phyloP scores from a whole-genome alignment of 805 yeast species.

The Saturnispora saitoi region DNA sequence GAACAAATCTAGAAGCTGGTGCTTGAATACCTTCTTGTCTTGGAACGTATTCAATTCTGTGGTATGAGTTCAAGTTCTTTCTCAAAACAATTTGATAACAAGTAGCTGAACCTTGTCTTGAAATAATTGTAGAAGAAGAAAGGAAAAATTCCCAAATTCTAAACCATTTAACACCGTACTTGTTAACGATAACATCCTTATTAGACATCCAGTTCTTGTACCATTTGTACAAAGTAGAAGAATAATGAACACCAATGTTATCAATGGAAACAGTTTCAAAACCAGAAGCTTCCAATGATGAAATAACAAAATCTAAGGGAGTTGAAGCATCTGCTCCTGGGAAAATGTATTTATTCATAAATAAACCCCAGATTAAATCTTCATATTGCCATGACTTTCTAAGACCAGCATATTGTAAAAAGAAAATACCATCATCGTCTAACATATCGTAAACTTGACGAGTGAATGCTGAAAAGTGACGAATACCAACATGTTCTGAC shows the following conservation, averaged over 20 bases:
- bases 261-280: conserved; percentile 79
- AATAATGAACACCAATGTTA: conserved; percentile 88
- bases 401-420: conserved; percentile 81
- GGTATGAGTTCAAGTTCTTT: conserved; percentile 79
- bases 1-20: conserved; percentile 45
- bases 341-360: conserved; percentile 93
- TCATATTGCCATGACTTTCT: conserved; percentile 93
- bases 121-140: conserved; percentile 70
- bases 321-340: conserved; percentile 98
- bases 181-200: conserved; percentile 63
- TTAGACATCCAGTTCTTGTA: conserved; percentile 88
- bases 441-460: conserved; percentile 77
- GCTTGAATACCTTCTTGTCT: conserved; percentile 63
- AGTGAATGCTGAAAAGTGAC: conserved; percentile 69
- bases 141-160: conserved; percentile 91
- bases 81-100: conserved; percentile 87
- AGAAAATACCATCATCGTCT: conserved; percentile 86
- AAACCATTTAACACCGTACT: conserved; percentile 85
- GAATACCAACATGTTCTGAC: conserved; percentile 95
- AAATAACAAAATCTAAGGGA: conserved; percentile 76
- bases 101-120: conserved; percentile 91
- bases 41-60: conserved; percentile 75
- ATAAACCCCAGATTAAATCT: conserved; percentile 88
- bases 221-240: conserved; percentile 90
- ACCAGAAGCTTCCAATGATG: conserved; percentile 72